phyloP scores from a whole-genome alignment of 768 basidiomycete species.

The Piloderma croceum region DNA sequence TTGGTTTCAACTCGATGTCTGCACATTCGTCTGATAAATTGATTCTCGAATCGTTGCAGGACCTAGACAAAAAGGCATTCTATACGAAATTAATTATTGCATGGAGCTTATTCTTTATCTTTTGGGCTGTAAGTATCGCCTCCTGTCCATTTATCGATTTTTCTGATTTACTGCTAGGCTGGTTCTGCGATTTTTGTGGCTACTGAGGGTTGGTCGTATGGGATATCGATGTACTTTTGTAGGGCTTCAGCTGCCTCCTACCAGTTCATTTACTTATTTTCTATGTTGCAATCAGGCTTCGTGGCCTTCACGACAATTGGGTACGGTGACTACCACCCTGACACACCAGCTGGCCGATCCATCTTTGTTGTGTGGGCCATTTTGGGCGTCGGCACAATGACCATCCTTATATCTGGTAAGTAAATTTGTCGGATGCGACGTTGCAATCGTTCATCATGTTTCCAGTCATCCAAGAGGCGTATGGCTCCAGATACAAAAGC shows the following conservation, averaged over 20 bases:
- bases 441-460: no score
- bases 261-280: constrained; percentile 43
- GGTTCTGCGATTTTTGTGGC: constrained; percentile 62
- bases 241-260: constrained; percentile 52
- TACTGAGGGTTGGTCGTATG: constrained; percentile 67
- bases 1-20: no score
- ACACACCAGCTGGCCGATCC: constrained; percentile 63
- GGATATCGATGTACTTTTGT: constrained; percentile 70
- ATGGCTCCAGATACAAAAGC: constrained; percentile 59
- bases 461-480: constrained; percentile 66
- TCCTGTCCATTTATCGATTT: neutral
- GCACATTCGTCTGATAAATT: no score
- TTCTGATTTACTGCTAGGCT: constrained; percentile 30
- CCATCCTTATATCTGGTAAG: constrained; percentile 66
- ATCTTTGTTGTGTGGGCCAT: constrained; percentile 78
- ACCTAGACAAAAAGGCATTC: constrained; percentile 51
- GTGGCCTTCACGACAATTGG: constrained; percentile 72
- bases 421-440: constrained; percentile 31
- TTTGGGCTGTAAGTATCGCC: constrained; percentile 58
- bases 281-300: constrained; percentile 45
- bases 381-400: constrained; percentile 71
- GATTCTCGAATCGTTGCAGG: no score
- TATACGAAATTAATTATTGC: constrained; percentile 51
- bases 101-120: constrained; percentile 58
- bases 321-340: constrained; percentile 62